Evolutionary conservation across 495 filamentous ascomycete species (phyloP).

Genomic region (Lasiosphaeriaceae sp.): DNA sequence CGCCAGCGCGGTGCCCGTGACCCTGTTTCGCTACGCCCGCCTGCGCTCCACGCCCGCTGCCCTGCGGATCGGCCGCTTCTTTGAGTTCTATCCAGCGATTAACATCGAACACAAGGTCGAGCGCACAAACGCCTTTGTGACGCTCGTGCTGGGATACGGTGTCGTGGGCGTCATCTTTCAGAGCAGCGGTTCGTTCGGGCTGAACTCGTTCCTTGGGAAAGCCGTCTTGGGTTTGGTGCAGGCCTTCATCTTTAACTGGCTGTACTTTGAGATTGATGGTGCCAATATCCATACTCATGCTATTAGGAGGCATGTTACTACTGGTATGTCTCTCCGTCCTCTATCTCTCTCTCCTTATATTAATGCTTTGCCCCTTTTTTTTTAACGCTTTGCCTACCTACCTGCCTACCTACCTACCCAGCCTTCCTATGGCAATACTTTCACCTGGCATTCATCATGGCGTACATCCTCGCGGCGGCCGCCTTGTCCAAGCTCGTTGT

Average conservation of each 20-base stretch:
- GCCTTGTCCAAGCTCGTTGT: conserved; percentile 52
- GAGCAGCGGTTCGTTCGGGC: conserved; percentile 39
- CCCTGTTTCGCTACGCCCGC: conserved; percentile 26
- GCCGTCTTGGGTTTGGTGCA: conserved; percentile 53
- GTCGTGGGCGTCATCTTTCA: conserved; percentile 57
- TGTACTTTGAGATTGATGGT: conserved; percentile 60
- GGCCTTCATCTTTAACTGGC: conserved; percentile 59
- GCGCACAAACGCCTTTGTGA: conserved; percentile 56
- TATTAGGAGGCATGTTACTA: conserved; percentile 44
- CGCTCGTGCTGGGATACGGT: conserved; percentile 57
- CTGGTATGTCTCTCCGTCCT: conserved; percentile 22
- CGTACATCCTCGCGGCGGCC: conserved; percentile 50
- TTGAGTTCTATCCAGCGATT: conserved; percentile 55
- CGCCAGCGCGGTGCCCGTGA: conserved; percentile 25
- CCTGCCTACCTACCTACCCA: neutral
- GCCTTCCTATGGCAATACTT: conserved; percentile 25
- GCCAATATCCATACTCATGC: conserved; percentile 53
- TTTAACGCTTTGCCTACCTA: neutral
- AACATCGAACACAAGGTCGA: conserved; percentile 61
- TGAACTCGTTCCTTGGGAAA: conserved; percentile 60
- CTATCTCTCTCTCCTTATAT: conserved; percentile 13
- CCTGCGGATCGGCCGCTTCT: conserved; percentile 32
- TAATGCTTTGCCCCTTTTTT: conserved; percentile 1
- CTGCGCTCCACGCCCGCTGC: conserved; percentile 15
- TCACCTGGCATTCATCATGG: conserved; percentile 56